Base-by-base conservation (phyloP, 495 filamentous ascomycete species). In the Aspergillus conjunctus region DNA sequence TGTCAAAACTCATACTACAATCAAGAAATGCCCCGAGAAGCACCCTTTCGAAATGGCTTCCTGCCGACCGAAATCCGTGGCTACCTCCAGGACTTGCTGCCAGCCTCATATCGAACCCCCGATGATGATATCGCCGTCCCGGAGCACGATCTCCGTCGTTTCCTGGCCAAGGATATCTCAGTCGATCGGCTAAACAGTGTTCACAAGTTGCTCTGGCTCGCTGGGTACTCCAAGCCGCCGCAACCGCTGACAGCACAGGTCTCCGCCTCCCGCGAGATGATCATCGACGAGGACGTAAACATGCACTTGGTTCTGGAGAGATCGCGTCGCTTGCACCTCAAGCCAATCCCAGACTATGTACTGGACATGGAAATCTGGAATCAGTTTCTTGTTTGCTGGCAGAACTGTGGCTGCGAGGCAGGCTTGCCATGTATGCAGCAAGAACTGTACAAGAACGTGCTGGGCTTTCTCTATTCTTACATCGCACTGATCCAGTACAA, bases 171-270 rank as follows among this genome's bases (percentile, higher is more conserved):
- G 5, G 56, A 58, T 12, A 44, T 58, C 56, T 41, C 17, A 18
- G 31, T 58, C 31, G 31, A 51, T 11, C 37, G 62, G 37, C 63
- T 83, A 17, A 74, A 78, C 37, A 45, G 63, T 8, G 61, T 78
- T 8, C 62, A 73, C 45, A 54, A 66, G 31, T 74, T 68, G 51
- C 72, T 85, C 18, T 83, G 83, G 82, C 41, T 84, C 1, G 79
- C 71, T 32, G 79, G 83, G 7, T 69, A 71, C 4, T 79, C 80
- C 14, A 69, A 75, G 62, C 72, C 75, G 1, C 75, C 83, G 1
- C 76, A 76, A 12, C 70, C 79, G 15, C 70, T 85, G 21, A 77
- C 83, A 60, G 69, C 75, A 54, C 81, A 85, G 49, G 39, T 72
- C 17, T 55, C 76, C n/a, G 67, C 79, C 4, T 60, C 61, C 4